A percentile compares a stretch with the other conserved stretches of the same genome.
Evolutionary conservation across 179 eudicot species (phyloP).

Genomic region (Sideroxylon spinosum): DNA sequence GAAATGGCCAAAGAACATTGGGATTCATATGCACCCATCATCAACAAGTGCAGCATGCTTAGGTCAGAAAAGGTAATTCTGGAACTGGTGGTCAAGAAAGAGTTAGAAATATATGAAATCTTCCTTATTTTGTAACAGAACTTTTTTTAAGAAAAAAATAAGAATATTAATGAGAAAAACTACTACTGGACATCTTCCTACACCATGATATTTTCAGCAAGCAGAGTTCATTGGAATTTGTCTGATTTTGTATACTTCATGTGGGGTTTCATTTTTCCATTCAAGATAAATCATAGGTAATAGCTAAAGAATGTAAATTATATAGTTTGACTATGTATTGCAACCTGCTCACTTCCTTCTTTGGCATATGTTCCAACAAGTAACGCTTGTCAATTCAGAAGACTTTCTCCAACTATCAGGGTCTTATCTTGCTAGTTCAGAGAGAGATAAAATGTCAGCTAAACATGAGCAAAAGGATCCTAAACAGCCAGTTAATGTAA

Average conservation of each 20-base stretch:
- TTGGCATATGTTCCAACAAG: not conserved
- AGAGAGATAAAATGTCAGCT: not conserved
- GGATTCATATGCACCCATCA: constrained; percentile 55
- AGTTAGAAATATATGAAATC: not conserved
- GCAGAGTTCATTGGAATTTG: not conserved
- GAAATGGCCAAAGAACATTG: constrained; percentile 50
- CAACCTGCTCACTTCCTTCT: not conserved
- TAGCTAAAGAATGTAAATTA: not conserved
- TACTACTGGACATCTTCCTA: not conserved
- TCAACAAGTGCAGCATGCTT: constrained; percentile 51
- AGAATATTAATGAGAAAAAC: not conserved
- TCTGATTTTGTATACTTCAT: not conserved
- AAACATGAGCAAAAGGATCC: not conserved
- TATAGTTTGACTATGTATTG: not conserved
- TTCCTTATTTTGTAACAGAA: not conserved
- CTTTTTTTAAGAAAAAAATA: not conserved
- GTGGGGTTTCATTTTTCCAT: not conserved
- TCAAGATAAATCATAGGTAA: not conserved
- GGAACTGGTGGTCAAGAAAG: not conserved
- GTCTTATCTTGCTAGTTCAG: not conserved
- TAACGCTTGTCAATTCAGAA: not conserved
- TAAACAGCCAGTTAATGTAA: not conserved
- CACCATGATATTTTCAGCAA: not conserved
- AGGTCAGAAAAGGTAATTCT: constrained; percentile 62
- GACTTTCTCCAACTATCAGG: not conserved